Conservation (phyloP, 805 yeast species). For the Monosporozyma servazzii region DNA sequence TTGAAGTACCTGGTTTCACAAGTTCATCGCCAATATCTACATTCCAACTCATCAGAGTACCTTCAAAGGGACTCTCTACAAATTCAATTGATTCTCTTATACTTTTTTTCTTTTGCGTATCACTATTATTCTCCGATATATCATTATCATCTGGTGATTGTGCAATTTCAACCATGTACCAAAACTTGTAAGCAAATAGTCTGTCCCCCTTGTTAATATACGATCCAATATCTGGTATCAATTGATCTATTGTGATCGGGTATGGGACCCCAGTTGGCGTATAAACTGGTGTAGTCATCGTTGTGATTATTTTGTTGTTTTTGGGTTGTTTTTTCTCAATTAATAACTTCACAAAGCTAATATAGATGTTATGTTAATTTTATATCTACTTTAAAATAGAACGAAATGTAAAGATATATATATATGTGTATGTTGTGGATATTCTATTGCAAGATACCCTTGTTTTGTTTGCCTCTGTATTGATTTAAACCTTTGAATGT, state of each 20-base stretch:
- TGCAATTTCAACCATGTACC: slow-evolving; percentile 35
- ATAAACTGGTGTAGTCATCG: slow-evolving; percentile 20
- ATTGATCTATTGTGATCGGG: slow-evolving; percentile 33
- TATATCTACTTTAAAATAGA: no score
- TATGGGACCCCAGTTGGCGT: slow-evolving; percentile 29
- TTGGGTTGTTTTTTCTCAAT: neutral
- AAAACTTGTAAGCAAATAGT: slow-evolving; percentile 37
- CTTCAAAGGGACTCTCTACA: slow-evolving; percentile 78
- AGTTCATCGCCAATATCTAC: slow-evolving; percentile 55
- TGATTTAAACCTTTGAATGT: no score
- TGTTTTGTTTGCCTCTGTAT: neutral
- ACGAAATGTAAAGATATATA: neutral
- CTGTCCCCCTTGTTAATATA: slow-evolving; percentile 32
- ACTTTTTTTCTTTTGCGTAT: slow-evolving; percentile 21
- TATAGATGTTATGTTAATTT: no score
- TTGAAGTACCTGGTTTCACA: slow-evolving; percentile 34
- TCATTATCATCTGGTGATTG: slow-evolving; percentile 17
- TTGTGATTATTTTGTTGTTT: neutral
- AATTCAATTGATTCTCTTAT: slow-evolving; percentile 60
- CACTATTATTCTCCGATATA: slow-evolving; percentile 7
- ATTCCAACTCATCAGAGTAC: slow-evolving; percentile 44
- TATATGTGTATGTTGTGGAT: neutral
- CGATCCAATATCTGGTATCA: slow-evolving; percentile 27
- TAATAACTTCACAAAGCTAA: neutral
- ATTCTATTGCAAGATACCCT: neutral